phyloP scores from a whole-genome alignment of 129 eudicot genomes.

The Artemisia tridentata region DNA sequence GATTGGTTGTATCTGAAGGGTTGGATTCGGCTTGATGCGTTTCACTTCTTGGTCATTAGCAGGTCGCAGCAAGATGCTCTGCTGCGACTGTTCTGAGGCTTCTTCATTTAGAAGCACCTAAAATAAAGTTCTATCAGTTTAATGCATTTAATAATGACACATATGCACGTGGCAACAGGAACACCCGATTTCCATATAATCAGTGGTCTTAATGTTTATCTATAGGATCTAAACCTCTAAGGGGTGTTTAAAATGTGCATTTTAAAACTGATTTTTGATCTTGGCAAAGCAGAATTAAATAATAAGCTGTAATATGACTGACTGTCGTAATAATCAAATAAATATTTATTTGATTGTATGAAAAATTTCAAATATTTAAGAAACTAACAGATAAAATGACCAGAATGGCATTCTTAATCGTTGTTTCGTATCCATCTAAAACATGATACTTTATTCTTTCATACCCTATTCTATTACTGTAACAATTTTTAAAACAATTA shows the following conservation, averaged over 20 bases:
- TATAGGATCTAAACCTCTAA: too few relatives aligned
- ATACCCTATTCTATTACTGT: background rate
- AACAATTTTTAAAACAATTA: background rate
- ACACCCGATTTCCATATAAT: background rate
- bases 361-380: too few relatives aligned
- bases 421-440: too few relatives aligned
- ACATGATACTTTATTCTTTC: too few relatives aligned
- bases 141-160: background rate
- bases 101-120: conserved; percentile 85
- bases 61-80: conserved; percentile 62
- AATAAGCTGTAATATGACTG: too few relatives aligned
- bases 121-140: conserved; percentile 9
- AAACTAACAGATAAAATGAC: too few relatives aligned
- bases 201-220: background rate
- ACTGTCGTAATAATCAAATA: too few relatives aligned
- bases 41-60: conserved; percentile 59
- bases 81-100: conserved; percentile 53
- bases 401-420: too few relatives aligned
- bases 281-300: too few relatives aligned
- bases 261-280: background rate
- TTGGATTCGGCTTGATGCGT: conserved; percentile 89
- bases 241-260: background rate
- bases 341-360: too few relatives aligned
- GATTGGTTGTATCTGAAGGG: conserved; percentile 69
- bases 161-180: background rate